Conservation (phyloP, 208 protist species). For the Crithidia fasciculata region DNA sequence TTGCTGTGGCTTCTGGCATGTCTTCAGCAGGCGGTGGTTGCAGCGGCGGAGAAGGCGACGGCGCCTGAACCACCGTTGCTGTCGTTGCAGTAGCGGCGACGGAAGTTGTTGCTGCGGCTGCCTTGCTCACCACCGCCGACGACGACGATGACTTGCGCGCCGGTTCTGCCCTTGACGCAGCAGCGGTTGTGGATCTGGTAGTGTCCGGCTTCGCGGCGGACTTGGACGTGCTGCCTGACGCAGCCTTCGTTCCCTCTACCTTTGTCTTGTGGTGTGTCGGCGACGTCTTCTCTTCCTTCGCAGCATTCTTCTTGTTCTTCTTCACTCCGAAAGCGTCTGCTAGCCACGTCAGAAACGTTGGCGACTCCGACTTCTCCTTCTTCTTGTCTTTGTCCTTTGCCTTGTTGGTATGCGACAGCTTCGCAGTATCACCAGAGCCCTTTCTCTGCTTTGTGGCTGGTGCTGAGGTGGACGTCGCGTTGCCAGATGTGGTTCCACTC, state of each 20-base stretch:
- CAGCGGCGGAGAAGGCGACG: neutral
- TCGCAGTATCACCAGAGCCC: no score
- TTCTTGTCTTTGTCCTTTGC: no score
- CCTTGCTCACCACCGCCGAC: neutral
- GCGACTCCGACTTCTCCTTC: neutral
- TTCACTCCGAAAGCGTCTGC: conserved; percentile 8
- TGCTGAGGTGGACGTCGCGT: neutral
- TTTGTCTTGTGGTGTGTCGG: neutral
- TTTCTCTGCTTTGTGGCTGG: neutral
- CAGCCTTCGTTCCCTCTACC: neutral
- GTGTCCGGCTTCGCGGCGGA: conserved; percentile 1
- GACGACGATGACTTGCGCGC: neutral
- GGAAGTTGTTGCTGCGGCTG: neutral
- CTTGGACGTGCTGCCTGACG: neutral
- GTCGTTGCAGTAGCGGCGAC: neutral
- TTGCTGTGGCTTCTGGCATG: no score
- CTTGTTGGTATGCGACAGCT: no score
- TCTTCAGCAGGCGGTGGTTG: no score
- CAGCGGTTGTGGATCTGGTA: neutral
- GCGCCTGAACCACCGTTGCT: neutral
- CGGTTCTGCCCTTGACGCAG: neutral
- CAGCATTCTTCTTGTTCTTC: conserved; percentile 6
- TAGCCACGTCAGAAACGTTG: conserved; percentile 13
- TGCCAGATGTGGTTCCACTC: neutral
- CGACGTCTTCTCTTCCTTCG: neutral